phyloP scores from a whole-genome alignment of 1,284 basidiomycete species.

The Puccinia brachypodii region DNA sequence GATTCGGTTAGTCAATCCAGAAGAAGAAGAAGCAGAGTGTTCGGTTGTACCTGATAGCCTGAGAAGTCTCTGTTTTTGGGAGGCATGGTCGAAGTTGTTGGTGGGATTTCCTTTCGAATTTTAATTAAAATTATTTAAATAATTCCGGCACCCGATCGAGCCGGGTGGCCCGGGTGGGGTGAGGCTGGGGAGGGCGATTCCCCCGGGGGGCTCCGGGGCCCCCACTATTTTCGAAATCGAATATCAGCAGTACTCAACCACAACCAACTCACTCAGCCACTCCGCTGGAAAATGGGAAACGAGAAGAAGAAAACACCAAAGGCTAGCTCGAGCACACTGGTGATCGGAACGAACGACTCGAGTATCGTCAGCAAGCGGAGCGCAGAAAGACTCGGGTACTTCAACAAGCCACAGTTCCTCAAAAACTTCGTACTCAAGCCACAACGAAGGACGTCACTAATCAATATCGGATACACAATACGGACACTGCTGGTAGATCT shows the following conservation, averaged over 20 bases:
- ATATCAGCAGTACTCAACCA: too few relatives aligned
- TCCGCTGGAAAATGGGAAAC: too few relatives aligned
- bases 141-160: too few relatives aligned
- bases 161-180: too few relatives aligned
- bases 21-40: background rate
- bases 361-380: slow-evolving; percentile 45
- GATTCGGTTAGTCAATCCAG: background rate
- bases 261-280: too few relatives aligned
- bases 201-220: too few relatives aligned
- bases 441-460: slow-evolving; percentile 25
- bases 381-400: slow-evolving; percentile 45
- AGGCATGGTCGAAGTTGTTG: slow-evolving; percentile 20
- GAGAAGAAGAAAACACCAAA: too few relatives aligned
- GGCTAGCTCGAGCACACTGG: background rate
- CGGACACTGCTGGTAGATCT: slow-evolving; percentile 32
- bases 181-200: too few relatives aligned
- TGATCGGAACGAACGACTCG: slow-evolving; percentile 36
- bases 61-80: slow-evolving; percentile 49
- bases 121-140: background rate
- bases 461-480: slow-evolving; percentile 45
- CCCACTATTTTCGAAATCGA: too few relatives aligned
- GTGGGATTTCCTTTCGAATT: background rate
- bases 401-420: slow-evolving; percentile 30
- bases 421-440: slow-evolving; percentile 29
- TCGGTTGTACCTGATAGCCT: slow-evolving; percentile 38